Percentiles rank a stretch among this genome's conserved stretches.
Conservation (phyloP, 2,329 filamentous ascomycete species). For the Epichloe amarillans region DNA sequence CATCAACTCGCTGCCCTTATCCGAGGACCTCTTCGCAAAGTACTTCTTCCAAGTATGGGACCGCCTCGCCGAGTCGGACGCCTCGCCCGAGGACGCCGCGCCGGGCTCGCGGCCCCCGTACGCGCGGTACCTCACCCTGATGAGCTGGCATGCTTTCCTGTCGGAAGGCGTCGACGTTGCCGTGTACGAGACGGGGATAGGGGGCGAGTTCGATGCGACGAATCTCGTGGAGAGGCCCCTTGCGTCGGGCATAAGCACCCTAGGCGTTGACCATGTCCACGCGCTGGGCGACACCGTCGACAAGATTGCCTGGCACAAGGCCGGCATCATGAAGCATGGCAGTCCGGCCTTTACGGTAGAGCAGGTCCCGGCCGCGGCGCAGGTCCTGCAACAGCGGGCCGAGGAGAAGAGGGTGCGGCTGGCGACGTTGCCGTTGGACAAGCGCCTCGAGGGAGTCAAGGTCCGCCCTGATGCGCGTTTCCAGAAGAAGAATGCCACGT, state of each 20-base stretch:
- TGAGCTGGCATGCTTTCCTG: slow-evolving; percentile 55
- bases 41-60: slow-evolving; percentile 61
- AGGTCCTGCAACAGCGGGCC: slow-evolving; percentile 37
- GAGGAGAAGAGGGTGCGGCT: slow-evolving; percentile 36
- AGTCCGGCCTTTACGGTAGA: slow-evolving; percentile 43
- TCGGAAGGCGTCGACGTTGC: slow-evolving; percentile 47
- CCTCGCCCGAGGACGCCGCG: slow-evolving; percentile 20
- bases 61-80: slow-evolving; percentile 27
- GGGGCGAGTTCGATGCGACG: slow-evolving; percentile 58
- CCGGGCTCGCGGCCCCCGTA: slow-evolving; percentile 38
- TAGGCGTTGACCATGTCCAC: slow-evolving; percentile 56
- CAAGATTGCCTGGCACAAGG: slow-evolving; percentile 62
- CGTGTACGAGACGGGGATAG: slow-evolving; percentile 54
- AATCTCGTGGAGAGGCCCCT: slow-evolving; percentile 48
- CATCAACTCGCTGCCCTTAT: slow-evolving; percentile 44
- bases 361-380: slow-evolving; percentile 32
- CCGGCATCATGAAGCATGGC: slow-evolving; percentile 53
- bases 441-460: slow-evolving; percentile 30
- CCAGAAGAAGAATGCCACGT: slow-evolving; percentile 44
- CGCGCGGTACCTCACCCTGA: slow-evolving; percentile 49
- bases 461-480: slow-evolving; percentile 41
- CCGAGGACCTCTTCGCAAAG: slow-evolving; percentile 43
- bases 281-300: slow-evolving; percentile 49
- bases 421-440: slow-evolving; percentile 31
- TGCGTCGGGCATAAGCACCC: slow-evolving; percentile 47